Evolutionary conservation across 2,329 filamentous ascomycete species (phyloP), one percentile per base, ranked within the genome.

Genomic region (Coniella vitis): DNA sequence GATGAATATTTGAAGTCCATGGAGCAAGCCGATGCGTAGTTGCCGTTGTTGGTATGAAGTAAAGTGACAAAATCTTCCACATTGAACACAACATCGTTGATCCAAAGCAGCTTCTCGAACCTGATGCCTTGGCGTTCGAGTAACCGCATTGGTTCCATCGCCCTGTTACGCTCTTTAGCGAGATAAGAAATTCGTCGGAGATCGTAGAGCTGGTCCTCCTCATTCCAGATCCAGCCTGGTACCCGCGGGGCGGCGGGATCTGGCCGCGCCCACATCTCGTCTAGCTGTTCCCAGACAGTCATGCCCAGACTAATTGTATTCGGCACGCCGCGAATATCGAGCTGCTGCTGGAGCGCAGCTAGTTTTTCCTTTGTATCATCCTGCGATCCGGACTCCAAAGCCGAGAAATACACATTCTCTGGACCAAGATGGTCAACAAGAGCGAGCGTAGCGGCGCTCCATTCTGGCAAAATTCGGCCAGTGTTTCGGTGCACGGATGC

Each of bases 401-500:
- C 75, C 31, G 76, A 79, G 49, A 88, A 71, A 60, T 76, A 84
- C 3, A 86, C 75, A 59, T 85, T 84, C 14, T 76, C 73, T 1
- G 73, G 61, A 0, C 84, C 83, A 5, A 86, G 66, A 38, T 73
- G 67, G 53, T 73, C 67, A 31, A 77, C 71, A 22, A 87, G 65
- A 2, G 73, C 68, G 1, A 83, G 53, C 2, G 87, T 65, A 3
- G 76, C 78, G 13, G 72, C 63, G 55, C 74, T 79, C 82, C 83
- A 86, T 8, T 65, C 68, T 14, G 76, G 73, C 4, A 87, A 69
- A 19, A 86, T 71, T 0, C 58, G 55, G 54, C 81, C 81, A 48
- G 78, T 81, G 58, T 86, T 87, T 71, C 81, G 84, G 60, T 86
- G 81, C 45, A 83, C 74, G 37, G 78, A 80, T 13, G 79, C 78